Percentiles rank a stretch among this genome's conserved stretches.
Conservation (phyloP, 495 filamentous ascomycete genomes). For the Penicillium maclennaniae region DNA sequence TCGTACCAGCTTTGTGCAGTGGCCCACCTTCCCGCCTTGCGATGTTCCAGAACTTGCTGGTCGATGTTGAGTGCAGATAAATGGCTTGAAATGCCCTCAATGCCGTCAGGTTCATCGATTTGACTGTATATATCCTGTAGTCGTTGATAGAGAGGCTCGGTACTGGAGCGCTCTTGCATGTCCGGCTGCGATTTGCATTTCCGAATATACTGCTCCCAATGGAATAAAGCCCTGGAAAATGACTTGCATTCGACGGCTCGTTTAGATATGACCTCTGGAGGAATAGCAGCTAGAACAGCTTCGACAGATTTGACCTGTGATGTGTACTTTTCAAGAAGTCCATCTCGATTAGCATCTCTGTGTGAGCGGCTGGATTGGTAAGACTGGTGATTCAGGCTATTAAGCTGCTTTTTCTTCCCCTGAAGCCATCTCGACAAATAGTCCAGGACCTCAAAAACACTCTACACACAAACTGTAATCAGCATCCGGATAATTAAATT, state of each 20-base stretch:
- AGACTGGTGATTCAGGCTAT: slow-evolving; percentile 31
- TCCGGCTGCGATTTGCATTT: slow-evolving; percentile 45
- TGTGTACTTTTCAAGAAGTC: slow-evolving; percentile 39
- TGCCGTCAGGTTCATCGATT: slow-evolving; percentile 95
- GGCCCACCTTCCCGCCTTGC: slow-evolving; percentile 94
- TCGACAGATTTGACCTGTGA: slow-evolving; percentile 60
- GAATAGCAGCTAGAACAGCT: slow-evolving; percentile 62
- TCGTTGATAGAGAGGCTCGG: slow-evolving; percentile 63
- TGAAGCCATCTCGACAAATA: slow-evolving; percentile 89
- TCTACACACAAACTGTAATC: slow-evolving; percentile 43
- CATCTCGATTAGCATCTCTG: slow-evolving; percentile 33
- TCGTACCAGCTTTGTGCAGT: slow-evolving; percentile 98
- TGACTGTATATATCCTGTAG: slow-evolving; percentile 92
- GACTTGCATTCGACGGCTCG: slow-evolving; percentile 89
- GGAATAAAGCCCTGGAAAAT: slow-evolving; percentile 85
- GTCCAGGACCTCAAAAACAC: slow-evolving; percentile 85
- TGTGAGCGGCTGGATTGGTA: slow-evolving; percentile 36
- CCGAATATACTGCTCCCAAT: slow-evolving; percentile 88
- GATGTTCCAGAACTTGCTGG: slow-evolving; percentile 87
- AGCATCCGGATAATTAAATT: not conserved
- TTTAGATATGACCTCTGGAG: slow-evolving; percentile 77
- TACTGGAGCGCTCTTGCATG: slow-evolving; percentile 33
- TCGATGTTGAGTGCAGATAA: slow-evolving; percentile 78
- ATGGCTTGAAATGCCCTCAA: slow-evolving; percentile 88
- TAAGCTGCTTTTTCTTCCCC: slow-evolving; percentile 63